Base-by-base conservation (phyloP, 495 filamentous ascomycete genomes). In the Penicillium bialowiezense region DNA sequence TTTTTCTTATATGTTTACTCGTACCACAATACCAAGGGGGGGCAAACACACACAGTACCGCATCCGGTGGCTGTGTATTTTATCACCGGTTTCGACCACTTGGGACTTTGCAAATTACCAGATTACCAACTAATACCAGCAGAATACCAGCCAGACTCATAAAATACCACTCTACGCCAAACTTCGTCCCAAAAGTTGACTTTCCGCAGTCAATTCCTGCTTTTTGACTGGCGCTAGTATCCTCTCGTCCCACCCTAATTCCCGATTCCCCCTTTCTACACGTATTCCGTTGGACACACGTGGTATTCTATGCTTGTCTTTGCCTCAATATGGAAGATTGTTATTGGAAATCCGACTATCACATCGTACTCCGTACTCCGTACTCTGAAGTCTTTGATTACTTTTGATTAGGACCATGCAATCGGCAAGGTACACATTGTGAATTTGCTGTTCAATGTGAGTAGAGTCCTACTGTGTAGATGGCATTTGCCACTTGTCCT, bases 41-140 rank as follows among this genome's bases (percentile, higher is more conserved):
- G 29, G 29, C 19, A 34, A 55, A 46, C 45, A 48, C 44, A 59
- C 59, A 62, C 40, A 59, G 40, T 62, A 56, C 59, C 56, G 52
- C 42, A 57, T 60, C 33, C 54, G 54, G 56, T 24, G 18, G 10
- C 17, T 15, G 40, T 41, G 21, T 52, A 52, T 29, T 29, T 40
- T 48, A 26, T 40, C 26, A 13, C 35, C 26, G 45, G 24, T 39
- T 48, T 37, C 33, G 2, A 19, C 6, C 21, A 20, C n/a, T n/a
- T 19, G 23, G 23, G 23, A 26, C 8, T 26, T 8, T 26, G 23
- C 2, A 3, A 44, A 44, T 31, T 39, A 32, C 44, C 34, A 10
- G 24, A 4, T 29, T 2, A 23, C 21, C 31, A 12, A 7, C 33
- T 15, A 14, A 32, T 23, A 33, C 18, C 2, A 32, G 9, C 17